Evolutionary conservation across 306 rosid genomes (phyloP).

Genomic region (Morella rubra): DNA sequence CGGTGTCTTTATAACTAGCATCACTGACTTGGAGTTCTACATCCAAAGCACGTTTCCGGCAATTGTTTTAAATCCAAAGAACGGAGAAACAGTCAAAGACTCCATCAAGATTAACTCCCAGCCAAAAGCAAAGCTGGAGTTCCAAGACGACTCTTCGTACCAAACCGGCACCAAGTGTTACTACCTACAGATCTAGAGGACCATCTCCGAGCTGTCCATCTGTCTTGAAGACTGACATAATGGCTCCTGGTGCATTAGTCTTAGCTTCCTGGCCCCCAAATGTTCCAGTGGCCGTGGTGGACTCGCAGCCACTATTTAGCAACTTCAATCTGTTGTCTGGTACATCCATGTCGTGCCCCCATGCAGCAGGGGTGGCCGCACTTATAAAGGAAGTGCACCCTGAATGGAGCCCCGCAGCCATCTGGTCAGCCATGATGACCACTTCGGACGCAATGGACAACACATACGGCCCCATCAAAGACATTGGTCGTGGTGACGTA

Average conservation of each 20-base stretch:
- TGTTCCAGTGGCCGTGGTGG: neutral
- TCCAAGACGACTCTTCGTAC: conserved; percentile 45
- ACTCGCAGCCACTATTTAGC: conserved; percentile 3
- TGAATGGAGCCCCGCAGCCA: conserved; percentile 72
- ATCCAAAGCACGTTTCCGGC: conserved; percentile 26
- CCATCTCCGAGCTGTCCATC: conserved; percentile 63
- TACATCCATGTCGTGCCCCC: conserved; percentile 86
- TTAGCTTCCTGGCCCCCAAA: conserved; percentile 79
- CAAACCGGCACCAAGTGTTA: conserved; percentile 57
- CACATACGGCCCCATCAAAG: conserved; percentile 38
- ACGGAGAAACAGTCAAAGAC: conserved; percentile 50
- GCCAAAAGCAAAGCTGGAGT: conserved; percentile 49
- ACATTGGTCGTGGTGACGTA: conserved; percentile 33
- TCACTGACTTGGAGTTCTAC: conserved; percentile 18
- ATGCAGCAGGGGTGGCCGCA: conserved; percentile 62
- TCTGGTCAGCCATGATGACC: conserved; percentile 81
- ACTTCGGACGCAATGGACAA: conserved; percentile 54
- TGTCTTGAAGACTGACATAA: conserved; percentile 69
- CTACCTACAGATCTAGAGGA: conserved; percentile 68
- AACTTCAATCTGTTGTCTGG: conserved; percentile 52
- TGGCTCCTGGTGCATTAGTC: conserved; percentile 69
- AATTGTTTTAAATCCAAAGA: conserved; percentile 21
- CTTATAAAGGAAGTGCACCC: conserved; percentile 48
- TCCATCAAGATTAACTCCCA: conserved; percentile 33
- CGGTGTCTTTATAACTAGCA: conserved; percentile 58